Conservation (phyloP, 495 filamentous ascomycete species). For the Tuber brumale region DNA sequence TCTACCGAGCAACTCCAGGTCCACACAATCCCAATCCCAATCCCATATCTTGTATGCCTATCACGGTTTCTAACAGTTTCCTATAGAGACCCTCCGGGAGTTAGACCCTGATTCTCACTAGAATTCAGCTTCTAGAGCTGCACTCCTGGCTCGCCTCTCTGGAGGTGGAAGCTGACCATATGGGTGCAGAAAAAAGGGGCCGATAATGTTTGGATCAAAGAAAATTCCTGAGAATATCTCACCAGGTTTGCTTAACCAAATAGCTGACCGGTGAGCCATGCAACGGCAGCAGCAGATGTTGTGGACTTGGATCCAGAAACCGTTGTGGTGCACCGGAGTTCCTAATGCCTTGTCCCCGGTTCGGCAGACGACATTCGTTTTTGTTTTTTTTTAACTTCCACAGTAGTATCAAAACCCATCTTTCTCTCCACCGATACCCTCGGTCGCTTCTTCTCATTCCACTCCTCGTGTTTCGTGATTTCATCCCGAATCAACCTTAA, state of each 20-base stretch:
- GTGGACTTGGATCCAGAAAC: not conserved
- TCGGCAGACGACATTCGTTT: not conserved
- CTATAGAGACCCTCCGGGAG: too few relatives aligned
- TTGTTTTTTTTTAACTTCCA: not conserved
- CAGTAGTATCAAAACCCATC: not conserved
- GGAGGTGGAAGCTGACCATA: not conserved
- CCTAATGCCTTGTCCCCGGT: not conserved
- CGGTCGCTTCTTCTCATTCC: not conserved
- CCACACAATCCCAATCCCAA: too few relatives aligned
- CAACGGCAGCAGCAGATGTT: too few relatives aligned
- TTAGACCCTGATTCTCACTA: too few relatives aligned
- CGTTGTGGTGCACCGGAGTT: not conserved
- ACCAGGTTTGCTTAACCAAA: not conserved
- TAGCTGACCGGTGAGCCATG: not conserved
- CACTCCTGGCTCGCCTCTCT: too few relatives aligned
- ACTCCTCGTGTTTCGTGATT: not conserved
- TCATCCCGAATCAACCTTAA: not conserved
- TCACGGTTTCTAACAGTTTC: too few relatives aligned
- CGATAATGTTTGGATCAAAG: not conserved
- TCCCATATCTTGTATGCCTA: too few relatives aligned
- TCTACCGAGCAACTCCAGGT: too few relatives aligned
- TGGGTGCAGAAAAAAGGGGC: not conserved
- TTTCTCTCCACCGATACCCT: not conserved
- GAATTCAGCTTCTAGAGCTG: too few relatives aligned
- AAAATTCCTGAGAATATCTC: not conserved